Percentiles rank a stretch among this genome's conserved stretches.
These are phyloP conservation scores for Lactarius evosmus DNA, from an alignment of 768 basidiomycete genomes.

Conservation along the genomic window DNA sequence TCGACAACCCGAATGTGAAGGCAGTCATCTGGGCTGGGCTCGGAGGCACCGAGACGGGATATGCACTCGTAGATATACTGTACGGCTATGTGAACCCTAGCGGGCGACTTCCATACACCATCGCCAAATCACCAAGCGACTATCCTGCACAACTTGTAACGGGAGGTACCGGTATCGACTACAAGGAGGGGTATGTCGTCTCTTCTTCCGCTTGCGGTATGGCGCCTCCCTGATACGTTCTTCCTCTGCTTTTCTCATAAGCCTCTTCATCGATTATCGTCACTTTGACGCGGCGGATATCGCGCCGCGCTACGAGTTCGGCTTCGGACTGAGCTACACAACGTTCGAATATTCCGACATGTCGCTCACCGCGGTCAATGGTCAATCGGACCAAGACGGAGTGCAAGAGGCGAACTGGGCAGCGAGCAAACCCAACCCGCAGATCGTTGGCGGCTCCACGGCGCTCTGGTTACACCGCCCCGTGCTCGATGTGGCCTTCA, in stretches of 20 bases:
- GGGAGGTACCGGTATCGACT: conserved; percentile 47
- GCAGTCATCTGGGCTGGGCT: conserved; percentile 52
- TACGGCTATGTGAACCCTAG: conserved; percentile 74
- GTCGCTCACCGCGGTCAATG: conserved; percentile 41
- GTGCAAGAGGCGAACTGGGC: conserved; percentile 53
- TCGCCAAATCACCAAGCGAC: conserved; percentile 55
- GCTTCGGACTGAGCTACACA: conserved; percentile 86
- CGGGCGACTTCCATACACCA: conserved; percentile 66
- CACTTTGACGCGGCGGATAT: conserved; percentile 57
- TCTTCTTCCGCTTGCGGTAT: conserved; percentile 21
- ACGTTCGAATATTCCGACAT: conserved; percentile 69
- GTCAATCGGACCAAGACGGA: conserved; percentile 37
- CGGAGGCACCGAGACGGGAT: conserved; percentile 64
- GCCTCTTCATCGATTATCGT: conserved; percentile 37
- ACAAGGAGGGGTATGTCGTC: conserved; percentile 49
- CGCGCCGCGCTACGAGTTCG: conserved; percentile 82
- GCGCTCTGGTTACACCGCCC: conserved; percentile 72
- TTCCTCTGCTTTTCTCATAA: neutral
- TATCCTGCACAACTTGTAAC: conserved; percentile 44
- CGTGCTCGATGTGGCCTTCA: conserved; percentile 58
- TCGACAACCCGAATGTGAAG: conserved; percentile 67
- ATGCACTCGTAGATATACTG: conserved; percentile 71
- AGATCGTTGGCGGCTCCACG: conserved; percentile 54
- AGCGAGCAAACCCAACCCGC: conserved; percentile 51
- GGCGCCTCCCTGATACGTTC: neutral